phyloP scores from a whole-genome alignment of 2,329 filamentous ascomycete species.

The Fusarium torulosum region DNA sequence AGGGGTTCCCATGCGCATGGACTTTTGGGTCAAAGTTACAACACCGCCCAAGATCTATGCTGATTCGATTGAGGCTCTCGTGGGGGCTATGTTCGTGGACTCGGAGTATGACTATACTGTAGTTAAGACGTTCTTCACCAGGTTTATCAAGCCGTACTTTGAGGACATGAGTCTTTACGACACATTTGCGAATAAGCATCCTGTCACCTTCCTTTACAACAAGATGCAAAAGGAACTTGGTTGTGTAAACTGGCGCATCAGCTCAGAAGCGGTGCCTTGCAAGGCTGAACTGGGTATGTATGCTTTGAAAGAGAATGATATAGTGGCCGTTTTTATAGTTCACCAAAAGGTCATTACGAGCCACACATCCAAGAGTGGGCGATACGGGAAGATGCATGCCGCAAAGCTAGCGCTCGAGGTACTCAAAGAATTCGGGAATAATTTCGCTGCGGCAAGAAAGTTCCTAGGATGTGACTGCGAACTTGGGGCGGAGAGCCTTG shows the following conservation, averaged over 20 bases:
- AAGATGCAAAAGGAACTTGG: slow-evolving; percentile 73
- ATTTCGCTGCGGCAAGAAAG: slow-evolving; percentile 64
- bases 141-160: slow-evolving; percentile 82
- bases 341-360: slow-evolving; percentile 77
- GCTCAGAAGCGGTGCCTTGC: slow-evolving; percentile 59
- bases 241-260: slow-evolving; percentile 71
- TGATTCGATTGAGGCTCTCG: slow-evolving; percentile 88
- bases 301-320: slow-evolving; percentile 60
- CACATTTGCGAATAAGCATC: slow-evolving; percentile 86
- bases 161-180: slow-evolving; percentile 89
- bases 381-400: slow-evolving; percentile 79
- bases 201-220: slow-evolving; percentile 78
- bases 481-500: neutral
- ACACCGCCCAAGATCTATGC: slow-evolving; percentile 81
- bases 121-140: slow-evolving; percentile 82
- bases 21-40: slow-evolving; percentile 76
- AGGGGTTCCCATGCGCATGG: slow-evolving; percentile 54
- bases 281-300: slow-evolving; percentile 57
- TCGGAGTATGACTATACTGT: slow-evolving; percentile 80
- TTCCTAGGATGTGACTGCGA: slow-evolving; percentile 75
- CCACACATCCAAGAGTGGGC: slow-evolving; percentile 70
- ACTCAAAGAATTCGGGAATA: slow-evolving; percentile 61
- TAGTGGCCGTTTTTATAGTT: slow-evolving; percentile 80
- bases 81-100: slow-evolving; percentile 94
- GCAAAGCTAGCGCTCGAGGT: slow-evolving; percentile 69